Percentiles rank a stretch among this genome's conserved stretches.
Evolutionary conservation across 495 filamentous ascomycete genomes (phyloP).

Genomic region (Neurospora sp.): DNA sequence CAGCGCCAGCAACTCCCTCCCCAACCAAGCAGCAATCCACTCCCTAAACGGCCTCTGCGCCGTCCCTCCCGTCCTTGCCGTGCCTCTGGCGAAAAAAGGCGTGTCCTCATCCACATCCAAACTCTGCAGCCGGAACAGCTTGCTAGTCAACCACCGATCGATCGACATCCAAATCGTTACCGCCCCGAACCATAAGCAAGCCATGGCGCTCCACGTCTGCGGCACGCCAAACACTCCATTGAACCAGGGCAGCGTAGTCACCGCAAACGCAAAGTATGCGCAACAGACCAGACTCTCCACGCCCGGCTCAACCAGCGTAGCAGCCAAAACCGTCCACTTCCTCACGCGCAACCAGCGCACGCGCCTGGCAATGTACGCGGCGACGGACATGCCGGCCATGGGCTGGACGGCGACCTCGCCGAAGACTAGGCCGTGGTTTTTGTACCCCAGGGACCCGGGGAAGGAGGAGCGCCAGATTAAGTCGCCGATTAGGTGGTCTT

Average conservation of each 20-base stretch:
- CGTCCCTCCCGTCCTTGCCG: constrained; percentile 18
- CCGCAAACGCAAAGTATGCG: constrained; percentile 63
- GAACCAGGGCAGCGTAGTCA: constrained; percentile 62
- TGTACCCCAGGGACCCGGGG: constrained; percentile 33
- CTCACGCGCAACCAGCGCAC: constrained; percentile 87
- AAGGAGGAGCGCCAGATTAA: constrained; percentile 64
- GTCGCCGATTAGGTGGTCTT: constrained; percentile 93
- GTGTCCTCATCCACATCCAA: constrained; percentile 65
- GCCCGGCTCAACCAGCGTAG: constrained; percentile 88
- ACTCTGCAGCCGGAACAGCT: constrained; percentile 57
- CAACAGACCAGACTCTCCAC: constrained; percentile 84
- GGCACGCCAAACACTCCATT: constrained; percentile 43
- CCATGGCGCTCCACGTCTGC: constrained; percentile 60
- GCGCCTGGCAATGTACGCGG: constrained; percentile 70
- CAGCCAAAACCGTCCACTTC: constrained; percentile 84
- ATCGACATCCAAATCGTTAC: constrained; percentile 60
- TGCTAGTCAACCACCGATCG: constrained; percentile 64
- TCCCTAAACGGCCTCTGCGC: constrained; percentile 47
- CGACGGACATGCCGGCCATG: constrained; percentile 67
- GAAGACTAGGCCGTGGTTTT: constrained; percentile 74
- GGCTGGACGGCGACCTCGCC: constrained; percentile 87
- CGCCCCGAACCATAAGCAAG: constrained; percentile 54
- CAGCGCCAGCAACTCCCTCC: constrained; percentile 68
- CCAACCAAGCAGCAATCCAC: constrained; percentile 80
- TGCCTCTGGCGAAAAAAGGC: constrained; percentile 56